Evolutionary conservation across 2,329 filamentous ascomycete species (phyloP), one percentile per base, ranked within the genome.

Genomic region (Dendryphion nanum): DNA sequence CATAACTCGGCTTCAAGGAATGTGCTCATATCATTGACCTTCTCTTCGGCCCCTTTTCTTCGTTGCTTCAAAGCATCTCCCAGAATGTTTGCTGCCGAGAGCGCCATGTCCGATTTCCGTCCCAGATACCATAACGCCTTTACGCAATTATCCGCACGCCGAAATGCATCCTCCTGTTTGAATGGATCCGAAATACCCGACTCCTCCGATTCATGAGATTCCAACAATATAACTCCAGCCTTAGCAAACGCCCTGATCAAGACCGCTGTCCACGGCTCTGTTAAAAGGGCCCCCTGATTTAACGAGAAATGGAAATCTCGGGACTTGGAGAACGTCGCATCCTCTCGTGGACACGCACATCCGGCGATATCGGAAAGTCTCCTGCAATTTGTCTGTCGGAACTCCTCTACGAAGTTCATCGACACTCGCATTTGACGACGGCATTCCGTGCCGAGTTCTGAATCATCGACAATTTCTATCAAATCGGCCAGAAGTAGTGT

Each of bases 251-350:
- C 71, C 18, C 75, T 66, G 30, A 79, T 72, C 18, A 80, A 57
- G 3, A 80, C 71, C 26, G 73, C 71, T 1, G 77, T 79, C 78
- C 78, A 81, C 2, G 78, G 78, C 46, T 81, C 78, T 1, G 76
- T 79, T 38, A 82, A 52, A n/a, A 82, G 64, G 1, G 77, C 73
- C 2, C 74, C 76, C 41, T 78, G 69, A 29, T 71, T 75, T 17
- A 79, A 65, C 1, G 76, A 75, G 39, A 73, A 72, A 50, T 79
- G 77, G 37, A 77, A 75, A 16, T 73, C 70, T 16, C 58, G 48
- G 20, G 69, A 55, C 23, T 63, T 52, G 5, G 59, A 51, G 36
- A 59, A 59, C 2, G 52, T 50, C 4, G 45, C 42, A 19, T 57
- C 47, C 26, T 53, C 47, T 6, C 47, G 42, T 4, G 62, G 65